Evolutionary conservation across 495 filamentous ascomycete species (phyloP).

Genomic region (Neurospora tetrasperma): DNA sequence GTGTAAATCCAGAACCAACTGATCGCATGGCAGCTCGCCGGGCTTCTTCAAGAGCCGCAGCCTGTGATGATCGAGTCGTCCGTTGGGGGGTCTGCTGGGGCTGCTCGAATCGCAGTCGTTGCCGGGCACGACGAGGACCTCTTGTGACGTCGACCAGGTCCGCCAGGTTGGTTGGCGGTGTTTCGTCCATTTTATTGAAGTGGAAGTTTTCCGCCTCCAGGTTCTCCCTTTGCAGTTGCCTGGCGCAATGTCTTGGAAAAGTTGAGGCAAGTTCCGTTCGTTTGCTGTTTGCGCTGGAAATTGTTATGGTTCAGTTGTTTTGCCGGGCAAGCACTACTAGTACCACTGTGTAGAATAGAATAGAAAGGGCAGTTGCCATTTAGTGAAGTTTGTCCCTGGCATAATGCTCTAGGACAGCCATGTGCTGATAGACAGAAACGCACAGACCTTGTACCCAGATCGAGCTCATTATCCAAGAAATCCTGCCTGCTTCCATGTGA

Average conservation of each 20-base stretch:
- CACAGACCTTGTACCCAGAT: neutral
- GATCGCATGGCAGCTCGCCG: neutral
- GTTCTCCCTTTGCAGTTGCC: neutral
- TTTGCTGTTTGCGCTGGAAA: neutral
- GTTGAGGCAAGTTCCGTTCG: neutral
- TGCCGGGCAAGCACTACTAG: neutral
- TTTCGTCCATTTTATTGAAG: neutral
- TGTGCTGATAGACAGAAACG: neutral
- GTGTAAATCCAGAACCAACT: neutral
- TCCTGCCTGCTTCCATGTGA: neutral
- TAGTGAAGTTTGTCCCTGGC: neutral
- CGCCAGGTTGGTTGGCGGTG: neutral
- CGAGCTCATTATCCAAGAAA: neutral
- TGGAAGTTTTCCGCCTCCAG: neutral
- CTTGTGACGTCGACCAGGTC: conserved; percentile 2
- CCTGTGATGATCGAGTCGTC: neutral
- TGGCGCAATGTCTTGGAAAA: neutral
- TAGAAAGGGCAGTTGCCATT: neutral
- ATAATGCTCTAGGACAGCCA: neutral
- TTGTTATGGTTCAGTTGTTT: neutral
- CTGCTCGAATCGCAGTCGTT: neutral
- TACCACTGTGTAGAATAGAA: no score
- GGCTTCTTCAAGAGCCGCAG: neutral
- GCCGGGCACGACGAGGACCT: conserved; percentile 11
- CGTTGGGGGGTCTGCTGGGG: neutral